These are phyloP conservation scores for Ustilago nuda DNA, from an alignment of 1,284 basidiomycete species.

Conservation along the genomic window DNA sequence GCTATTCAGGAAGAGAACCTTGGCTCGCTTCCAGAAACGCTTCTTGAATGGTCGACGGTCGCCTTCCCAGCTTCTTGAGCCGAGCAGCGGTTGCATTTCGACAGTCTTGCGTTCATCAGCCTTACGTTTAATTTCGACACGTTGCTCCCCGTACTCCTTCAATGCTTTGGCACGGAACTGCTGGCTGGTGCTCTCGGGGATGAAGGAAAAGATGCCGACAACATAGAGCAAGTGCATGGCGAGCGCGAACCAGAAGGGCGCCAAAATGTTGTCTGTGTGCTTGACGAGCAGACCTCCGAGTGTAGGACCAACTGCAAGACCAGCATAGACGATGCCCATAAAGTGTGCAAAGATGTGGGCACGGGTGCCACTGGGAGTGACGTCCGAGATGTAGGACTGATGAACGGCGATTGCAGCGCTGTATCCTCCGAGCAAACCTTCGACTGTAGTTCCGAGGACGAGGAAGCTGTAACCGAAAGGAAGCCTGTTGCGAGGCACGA, in stretches of 20 bases:
- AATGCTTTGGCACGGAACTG: conserved; percentile 41
- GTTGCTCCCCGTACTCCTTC: conserved; percentile 40
- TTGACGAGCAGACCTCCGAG: conserved; percentile 64
- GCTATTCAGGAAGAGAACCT: conserved; percentile 44
- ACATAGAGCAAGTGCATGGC: conserved; percentile 55
- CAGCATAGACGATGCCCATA: conserved; percentile 61
- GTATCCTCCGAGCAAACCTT: conserved; percentile 88
- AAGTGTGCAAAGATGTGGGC: conserved; percentile 62
- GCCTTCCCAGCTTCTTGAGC: conserved; percentile 6
- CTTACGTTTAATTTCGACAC: conserved; percentile 36
- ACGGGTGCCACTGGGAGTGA: conserved; percentile 61
- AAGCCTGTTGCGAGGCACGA: conserved; percentile 46
- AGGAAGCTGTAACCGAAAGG: conserved; percentile 78
- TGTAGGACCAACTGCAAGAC: conserved; percentile 62
- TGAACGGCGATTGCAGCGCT: conserved; percentile 81
- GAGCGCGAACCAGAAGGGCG: conserved; percentile 58
- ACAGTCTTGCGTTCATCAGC: conserved; percentile 43
- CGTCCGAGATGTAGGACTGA: conserved; percentile 78
- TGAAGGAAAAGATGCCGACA: conserved; percentile 46
- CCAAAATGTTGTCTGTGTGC: conserved; percentile 50
- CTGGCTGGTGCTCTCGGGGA: conserved; percentile 63
- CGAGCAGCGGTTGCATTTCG: conserved; percentile 44
- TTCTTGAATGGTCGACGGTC: conserved; percentile 31
- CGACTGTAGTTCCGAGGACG: conserved; percentile 82
- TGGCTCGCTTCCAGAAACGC: conserved; percentile 46